Evolutionary conservation across 305 asterid genomes (phyloP), one percentile per base, ranked within the genome.

Genomic region (Coffea humblotiana): DNA sequence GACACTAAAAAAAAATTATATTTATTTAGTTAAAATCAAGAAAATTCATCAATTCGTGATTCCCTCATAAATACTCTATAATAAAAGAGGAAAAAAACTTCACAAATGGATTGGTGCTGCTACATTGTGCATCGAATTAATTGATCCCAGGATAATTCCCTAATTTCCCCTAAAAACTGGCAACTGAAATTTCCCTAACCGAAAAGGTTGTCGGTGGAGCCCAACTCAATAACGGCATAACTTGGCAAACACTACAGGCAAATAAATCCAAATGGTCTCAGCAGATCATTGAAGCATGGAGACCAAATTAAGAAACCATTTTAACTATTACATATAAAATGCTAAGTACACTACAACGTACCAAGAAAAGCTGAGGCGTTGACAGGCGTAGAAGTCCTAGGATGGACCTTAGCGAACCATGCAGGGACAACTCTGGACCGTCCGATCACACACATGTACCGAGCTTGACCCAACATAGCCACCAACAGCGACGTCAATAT

Each of bases 361-460:
- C 99, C 99, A 21, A 95, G 98, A 76, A 93, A 93, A 63, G 83
- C 90, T 37, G 99, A 93, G 76, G 99, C 91, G 71, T 95, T 93
- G 72, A 95, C 91, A 43, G 99, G 99, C 61, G 99, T 95, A 2
- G 92, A 88, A 65, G 97, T 93, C 47, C 86, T 87, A 8, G 88
- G 90, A 83, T 95, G 97, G 82, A 95, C 93, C 91, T 74, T 86
- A 21, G 99, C 98, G 72, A 95, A 95, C 99, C 98, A 93, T 0
- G 91, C 37, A 6, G 99, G 99, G 83, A 91, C 89, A 72, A 95
- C 93, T 73, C 91, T 86, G 13, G 99, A 92, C 84, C 98, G 89
- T 63, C 99, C 98, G 88, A 95, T 95, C 79, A 95, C 98, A 66
- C 98, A 95, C 98, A 93, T 90, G 89, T 95, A 95, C 48, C 99